Percentiles rank a stretch among this genome's conserved stretches.
Evolutionary conservation across 2,329 filamentous ascomycete species (phyloP).

Genomic region (Hortaea werneckii): DNA sequence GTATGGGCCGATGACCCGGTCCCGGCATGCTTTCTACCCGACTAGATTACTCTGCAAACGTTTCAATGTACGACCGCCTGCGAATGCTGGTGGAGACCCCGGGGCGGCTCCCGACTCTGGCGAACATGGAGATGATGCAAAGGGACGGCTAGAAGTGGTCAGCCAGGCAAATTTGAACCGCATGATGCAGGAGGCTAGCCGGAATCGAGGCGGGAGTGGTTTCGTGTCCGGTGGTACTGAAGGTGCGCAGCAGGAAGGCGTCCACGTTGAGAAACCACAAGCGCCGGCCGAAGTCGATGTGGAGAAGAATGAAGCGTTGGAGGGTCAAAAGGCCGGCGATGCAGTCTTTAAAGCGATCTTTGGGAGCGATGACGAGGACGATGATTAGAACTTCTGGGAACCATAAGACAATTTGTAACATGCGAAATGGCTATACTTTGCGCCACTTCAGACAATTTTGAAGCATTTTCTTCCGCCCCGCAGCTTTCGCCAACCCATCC

Average conservation of each 20-base stretch:
- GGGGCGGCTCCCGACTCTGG: constrained; percentile 16
- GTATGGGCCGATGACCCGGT: constrained; percentile 82
- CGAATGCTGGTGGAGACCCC: constrained; percentile 51
- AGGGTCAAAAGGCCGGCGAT: constrained; percentile 63
- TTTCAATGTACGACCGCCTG: constrained; percentile 75
- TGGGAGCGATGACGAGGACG: constrained; percentile 55
- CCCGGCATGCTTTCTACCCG: constrained; percentile 62
- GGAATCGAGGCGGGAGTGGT: constrained; percentile 9
- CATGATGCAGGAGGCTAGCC: constrained; percentile 39
- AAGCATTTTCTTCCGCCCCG: constrained; percentile 18
- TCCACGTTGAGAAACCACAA: not conserved
- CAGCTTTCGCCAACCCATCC: constrained; percentile 12
- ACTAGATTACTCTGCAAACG: constrained; percentile 83
- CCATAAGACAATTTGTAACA: too few species aligned
- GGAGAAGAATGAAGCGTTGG: constrained; percentile 68
- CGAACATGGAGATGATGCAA: constrained; percentile 35
- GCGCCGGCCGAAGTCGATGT: constrained; percentile 45
- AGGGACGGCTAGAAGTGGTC: constrained; percentile 43
- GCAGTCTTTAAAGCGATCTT: constrained; percentile 89
- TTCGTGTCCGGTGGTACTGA: constrained; percentile 6
- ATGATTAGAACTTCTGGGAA: constrained; percentile 1
- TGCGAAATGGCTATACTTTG: constrained; percentile 20
- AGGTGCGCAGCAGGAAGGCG: not conserved
- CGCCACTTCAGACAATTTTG: constrained; percentile 21
- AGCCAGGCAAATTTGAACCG: constrained; percentile 46